Base-by-base conservation (phyloP, 495 filamentous ascomycete genomes). In the Hypoxylon trugodes region DNA sequence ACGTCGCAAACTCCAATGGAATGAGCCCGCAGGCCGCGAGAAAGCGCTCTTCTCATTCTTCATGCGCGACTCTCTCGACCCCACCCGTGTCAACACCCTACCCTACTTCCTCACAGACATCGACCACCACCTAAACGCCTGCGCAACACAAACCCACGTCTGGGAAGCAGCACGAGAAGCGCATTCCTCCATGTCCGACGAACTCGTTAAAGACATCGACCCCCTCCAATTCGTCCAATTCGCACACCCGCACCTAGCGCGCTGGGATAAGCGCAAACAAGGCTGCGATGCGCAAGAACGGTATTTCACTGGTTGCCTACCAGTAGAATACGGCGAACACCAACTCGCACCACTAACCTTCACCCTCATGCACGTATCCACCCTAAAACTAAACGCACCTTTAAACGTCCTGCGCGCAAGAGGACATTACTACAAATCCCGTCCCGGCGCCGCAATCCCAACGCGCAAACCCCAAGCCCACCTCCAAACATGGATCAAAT, bases 111-210 rank as follows among this genome's bases (percentile, higher is more conserved):
- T 73, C 3, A 69, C 55, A 19, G 59, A 59, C n/a, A 58, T 64
- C 19, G 73, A 76, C 58, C 71, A 71, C 62, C 73, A 76, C 46
- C 52, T 76, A 12, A 60, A 59, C 42, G 64, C 69, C 3, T 74
- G 69, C 58, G 69, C 71, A 6, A 61, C 68, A 3, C 69, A 74
- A 51, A 26, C 49, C 0, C 38, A 49, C 2, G 51, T 69, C 21
- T 76, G 73, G 73, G 73, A 71, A 26, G 61, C 65, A 1, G 69
- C 69, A 26, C 65, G 69, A 26, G 62, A 73, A 30, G 68, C 63
- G 0, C 73, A 75, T 13, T 67, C 66, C 42, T 59, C 63, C 46
- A 66, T 67, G 43, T 68, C 66, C 0, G 73, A 75, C 51, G 73
- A 71, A 40, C 60, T 75, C 13, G 59, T 56, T 0, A 26, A 49